phyloP scores from a whole-genome alignment of 2,329 filamentous ascomycete species.

The Claviceps purpurea region DNA sequence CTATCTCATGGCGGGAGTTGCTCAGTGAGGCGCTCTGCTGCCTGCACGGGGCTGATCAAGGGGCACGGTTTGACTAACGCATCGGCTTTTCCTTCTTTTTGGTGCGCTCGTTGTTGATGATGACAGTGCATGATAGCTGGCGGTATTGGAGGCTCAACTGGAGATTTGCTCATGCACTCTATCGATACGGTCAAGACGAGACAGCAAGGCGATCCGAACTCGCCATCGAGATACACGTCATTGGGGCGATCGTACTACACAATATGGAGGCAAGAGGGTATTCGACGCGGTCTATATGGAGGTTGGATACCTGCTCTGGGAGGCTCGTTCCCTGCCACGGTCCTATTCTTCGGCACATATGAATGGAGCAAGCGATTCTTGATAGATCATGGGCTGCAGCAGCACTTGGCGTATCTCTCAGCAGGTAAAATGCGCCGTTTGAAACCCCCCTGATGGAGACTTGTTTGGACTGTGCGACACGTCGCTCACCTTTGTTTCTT shows the following conservation, averaged over 20 bases:
- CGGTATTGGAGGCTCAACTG: constrained; percentile 80
- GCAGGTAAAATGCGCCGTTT: constrained; percentile 43
- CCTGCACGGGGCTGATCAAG: background rate
- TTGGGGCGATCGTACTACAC: constrained; percentile 84
- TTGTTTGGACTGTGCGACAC: background rate
- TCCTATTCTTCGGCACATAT: constrained; percentile 93
- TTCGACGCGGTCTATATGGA: constrained; percentile 75
- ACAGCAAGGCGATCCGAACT: constrained; percentile 88
- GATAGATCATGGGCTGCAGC: constrained; percentile 70
- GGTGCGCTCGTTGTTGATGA: background rate
- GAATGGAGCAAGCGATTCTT: constrained; percentile 87
- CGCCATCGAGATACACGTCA: constrained; percentile 85
- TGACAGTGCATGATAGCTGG: constrained; percentile 84
- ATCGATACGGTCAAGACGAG: constrained; percentile 97
- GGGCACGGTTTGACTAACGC: background rate
- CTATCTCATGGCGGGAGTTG: background rate
- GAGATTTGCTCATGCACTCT: constrained; percentile 97
- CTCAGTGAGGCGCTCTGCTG: background rate
- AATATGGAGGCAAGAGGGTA: constrained; percentile 83
- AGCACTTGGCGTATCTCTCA: constrained; percentile 72
- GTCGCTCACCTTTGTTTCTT: background rate
- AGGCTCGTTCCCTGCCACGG: constrained; percentile 85
- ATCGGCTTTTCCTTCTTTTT: background rate
- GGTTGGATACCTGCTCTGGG: constrained; percentile 85
- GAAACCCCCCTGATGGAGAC: background rate